These are phyloP conservation scores for Mucuna pruriens DNA, from an alignment of 306 rosid species.

Conservation along the genomic window DNA sequence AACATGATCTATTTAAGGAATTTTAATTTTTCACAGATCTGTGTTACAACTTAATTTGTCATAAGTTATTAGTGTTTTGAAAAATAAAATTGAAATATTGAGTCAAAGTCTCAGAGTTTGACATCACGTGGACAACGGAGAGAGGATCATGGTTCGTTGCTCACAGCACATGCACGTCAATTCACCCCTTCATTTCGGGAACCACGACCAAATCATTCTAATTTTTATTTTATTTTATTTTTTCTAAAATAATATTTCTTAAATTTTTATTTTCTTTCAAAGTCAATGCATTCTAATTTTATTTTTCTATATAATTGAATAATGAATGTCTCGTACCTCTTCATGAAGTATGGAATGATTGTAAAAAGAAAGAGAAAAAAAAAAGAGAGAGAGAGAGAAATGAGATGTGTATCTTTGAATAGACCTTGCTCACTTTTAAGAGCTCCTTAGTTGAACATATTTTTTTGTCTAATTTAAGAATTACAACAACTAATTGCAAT, in stretches of 20 bases:
- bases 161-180: not conserved
- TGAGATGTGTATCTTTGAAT: no score
- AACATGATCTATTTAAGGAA: not conserved
- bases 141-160: not conserved
- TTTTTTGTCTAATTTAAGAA: not conserved
- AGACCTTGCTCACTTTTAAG: not conserved
- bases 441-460: not conserved
- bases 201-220: not conserved
- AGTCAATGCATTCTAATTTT: no score
- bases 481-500: not conserved
- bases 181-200: not conserved
- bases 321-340: not conserved
- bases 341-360: not conserved
- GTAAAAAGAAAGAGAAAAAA: not conserved
- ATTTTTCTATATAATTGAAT: not conserved
- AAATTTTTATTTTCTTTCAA: no score
- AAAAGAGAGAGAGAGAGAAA: not conserved
- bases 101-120: conserved; percentile 27
- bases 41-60: not conserved
- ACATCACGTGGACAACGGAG: conserved; percentile 33
- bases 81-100: not conserved
- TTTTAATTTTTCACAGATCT: not conserved
- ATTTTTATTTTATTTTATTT: no score
- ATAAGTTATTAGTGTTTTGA: not conserved
- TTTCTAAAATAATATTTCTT: no score